phyloP scores from a whole-genome alignment of 2,329 filamentous ascomycete genomes.

The Phoma herbarum region DNA sequence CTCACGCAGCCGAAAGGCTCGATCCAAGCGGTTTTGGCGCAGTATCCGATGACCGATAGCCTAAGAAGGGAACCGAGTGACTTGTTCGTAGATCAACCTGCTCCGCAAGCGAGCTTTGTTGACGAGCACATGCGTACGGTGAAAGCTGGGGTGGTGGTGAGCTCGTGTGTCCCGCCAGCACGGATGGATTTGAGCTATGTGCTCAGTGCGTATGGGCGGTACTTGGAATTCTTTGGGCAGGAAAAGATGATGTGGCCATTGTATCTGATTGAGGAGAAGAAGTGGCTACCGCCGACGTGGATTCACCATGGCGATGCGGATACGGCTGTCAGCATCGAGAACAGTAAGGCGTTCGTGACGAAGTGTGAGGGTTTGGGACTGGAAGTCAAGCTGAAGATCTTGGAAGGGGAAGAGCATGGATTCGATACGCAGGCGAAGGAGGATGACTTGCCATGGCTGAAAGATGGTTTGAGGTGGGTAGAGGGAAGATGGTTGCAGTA shows the following conservation, averaged over 20 bases:
- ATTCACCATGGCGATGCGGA: slow-evolving; percentile 46
- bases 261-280: slow-evolving; percentile 34
- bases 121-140: slow-evolving; percentile 35
- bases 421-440: slow-evolving; percentile 41
- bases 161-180: slow-evolving; percentile 29
- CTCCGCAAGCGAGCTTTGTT: slow-evolving; percentile 26
- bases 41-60: slow-evolving; percentile 44
- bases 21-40: slow-evolving; percentile 36
- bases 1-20: slow-evolving; percentile 29
- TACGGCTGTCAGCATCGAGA: slow-evolving; percentile 37
- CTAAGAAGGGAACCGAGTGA: slow-evolving; percentile 11
- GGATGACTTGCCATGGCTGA: slow-evolving; percentile 43
- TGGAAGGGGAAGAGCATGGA: slow-evolving; percentile 41
- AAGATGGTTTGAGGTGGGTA: slow-evolving; percentile 38
- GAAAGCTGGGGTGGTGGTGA: slow-evolving; percentile 30
- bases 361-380: slow-evolving; percentile 29
- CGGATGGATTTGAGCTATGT: slow-evolving; percentile 29
- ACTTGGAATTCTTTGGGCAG: slow-evolving; percentile 40
- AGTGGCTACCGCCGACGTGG: slow-evolving; percentile 39
- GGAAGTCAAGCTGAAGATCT: slow-evolving; percentile 32
- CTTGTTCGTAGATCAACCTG: slow-evolving; percentile 9
- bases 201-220: slow-evolving; percentile 33
- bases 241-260: slow-evolving; percentile 40
- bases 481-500: slow-evolving; percentile 35
- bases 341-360: slow-evolving; percentile 38